Evolutionary conservation across 2,329 filamentous ascomycete species (phyloP).

Genomic region (Raffaelea arxii): DNA sequence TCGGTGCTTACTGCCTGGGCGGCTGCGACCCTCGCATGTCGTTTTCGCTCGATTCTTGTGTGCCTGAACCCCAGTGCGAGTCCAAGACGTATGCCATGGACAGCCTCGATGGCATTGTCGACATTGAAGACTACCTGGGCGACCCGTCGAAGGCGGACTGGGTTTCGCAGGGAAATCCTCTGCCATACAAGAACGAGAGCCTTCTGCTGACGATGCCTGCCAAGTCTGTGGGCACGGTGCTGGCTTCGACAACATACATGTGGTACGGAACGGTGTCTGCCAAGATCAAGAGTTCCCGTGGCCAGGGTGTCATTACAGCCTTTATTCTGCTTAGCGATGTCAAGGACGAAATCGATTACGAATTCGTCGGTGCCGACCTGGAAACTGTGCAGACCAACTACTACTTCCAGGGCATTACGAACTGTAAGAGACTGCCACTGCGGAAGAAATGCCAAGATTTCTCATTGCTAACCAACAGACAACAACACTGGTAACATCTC

Average conservation of each 20-base stretch:
- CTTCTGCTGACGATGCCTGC: constrained; percentile 84
- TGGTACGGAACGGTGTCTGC: constrained; percentile 95
- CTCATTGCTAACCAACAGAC: constrained; percentile 39
- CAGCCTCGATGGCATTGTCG: constrained; percentile 56
- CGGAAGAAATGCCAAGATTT: no score
- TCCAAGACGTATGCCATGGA: constrained; percentile 64
- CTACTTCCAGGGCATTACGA: constrained; percentile 88
- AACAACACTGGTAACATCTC: constrained; percentile 65
- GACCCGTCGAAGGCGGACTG: constrained; percentile 73
- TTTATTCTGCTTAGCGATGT: constrained; percentile 94
- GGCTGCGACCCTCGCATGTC: constrained; percentile 88
- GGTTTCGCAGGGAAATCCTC: constrained; percentile 74
- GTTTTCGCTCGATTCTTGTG: constrained; percentile 72
- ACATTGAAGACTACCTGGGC: constrained; percentile 77
- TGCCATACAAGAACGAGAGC: constrained; percentile 51
- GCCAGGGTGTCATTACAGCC: constrained; percentile 84
- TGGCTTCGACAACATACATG: constrained; percentile 77
- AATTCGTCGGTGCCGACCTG: constrained; percentile 79
- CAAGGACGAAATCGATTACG: constrained; percentile 97
- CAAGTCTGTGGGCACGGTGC: constrained; percentile 74
- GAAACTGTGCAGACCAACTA: constrained; percentile 81
- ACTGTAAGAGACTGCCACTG: no score
- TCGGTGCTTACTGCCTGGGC: constrained; percentile 89
- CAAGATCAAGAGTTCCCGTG: constrained; percentile 73
- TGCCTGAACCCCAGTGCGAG: constrained; percentile 74